phyloP scores from a whole-genome alignment of 768 basidiomycete species.

The Dictyophora rubrovolvata region DNA sequence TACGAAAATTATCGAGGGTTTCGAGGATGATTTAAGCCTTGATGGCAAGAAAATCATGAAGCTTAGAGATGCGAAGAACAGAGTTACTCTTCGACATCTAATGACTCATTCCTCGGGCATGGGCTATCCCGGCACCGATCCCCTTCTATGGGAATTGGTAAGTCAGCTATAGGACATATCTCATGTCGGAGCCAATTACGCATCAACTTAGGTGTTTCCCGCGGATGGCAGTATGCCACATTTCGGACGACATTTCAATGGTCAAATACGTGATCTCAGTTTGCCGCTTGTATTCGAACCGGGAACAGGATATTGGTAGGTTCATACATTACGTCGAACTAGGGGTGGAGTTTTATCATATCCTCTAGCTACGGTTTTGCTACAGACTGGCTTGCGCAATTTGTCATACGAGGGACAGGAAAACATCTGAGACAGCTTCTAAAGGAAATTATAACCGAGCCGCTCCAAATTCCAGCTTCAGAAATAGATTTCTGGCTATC shows the following conservation, averaged over 20 bases:
- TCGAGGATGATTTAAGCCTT: neutral
- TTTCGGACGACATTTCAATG: neutral
- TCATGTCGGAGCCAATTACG: neutral
- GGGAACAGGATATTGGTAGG: neutral
- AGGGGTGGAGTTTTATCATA: too few relatives aligned
- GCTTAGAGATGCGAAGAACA: neutral
- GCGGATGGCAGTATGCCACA: neutral
- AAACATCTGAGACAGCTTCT: neutral
- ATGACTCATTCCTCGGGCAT: neutral
- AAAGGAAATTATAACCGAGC: neutral
- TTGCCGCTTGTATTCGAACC: neutral
- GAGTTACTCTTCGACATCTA: neutral
- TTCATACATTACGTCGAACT: neutral
- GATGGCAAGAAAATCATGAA: neutral
- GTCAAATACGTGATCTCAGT: neutral
- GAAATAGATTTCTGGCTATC: neutral
- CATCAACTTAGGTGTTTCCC: neutral
- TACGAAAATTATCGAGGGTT: constrained; percentile 1
- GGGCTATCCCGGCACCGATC: neutral
- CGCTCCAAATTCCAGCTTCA: neutral
- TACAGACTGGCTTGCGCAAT: neutral
- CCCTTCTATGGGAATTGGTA: neutral
- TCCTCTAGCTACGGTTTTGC: neutral
- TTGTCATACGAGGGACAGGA: neutral
- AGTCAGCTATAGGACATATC: neutral